Evolutionary conservation across 2,329 filamentous ascomycete species (phyloP), one percentile per base, ranked within the genome.

Genomic region (Aspergillaceae sp.): DNA sequence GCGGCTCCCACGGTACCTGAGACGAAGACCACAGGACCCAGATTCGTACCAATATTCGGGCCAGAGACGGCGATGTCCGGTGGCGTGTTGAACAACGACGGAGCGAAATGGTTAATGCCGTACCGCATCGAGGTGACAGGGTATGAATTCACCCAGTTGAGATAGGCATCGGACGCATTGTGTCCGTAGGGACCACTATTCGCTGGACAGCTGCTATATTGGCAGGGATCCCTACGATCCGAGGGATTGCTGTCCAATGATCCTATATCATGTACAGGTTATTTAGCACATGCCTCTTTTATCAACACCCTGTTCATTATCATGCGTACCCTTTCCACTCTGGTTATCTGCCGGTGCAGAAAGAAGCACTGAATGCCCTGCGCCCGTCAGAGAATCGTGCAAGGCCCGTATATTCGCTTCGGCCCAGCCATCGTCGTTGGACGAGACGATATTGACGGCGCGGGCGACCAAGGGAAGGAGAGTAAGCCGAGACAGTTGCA

Each of bases 371-470:
- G 78, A 69, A 54, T 86, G 76, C 0, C 79, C 79, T 2, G 76
- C 73, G 1, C 64, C 63, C 7, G 65, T 73, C 36, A 87, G 65
- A 8, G 73, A 69, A 44, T 78, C 64, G 64, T 83, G 78, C 43
- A 86, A 68, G 0, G 74, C 72, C 10, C 83, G 76, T 42, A 83
- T 67, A 56, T 86, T 84, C 36, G 74, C 74, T 66, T 86, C 83
- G 4, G 83, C 81, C 84, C 84, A 87, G 32, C 84, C 83, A 59
- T 87, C 84, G 53, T 87, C 83, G 63, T 87, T 87, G 52, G 76
- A 76, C 47, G 83, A 78, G 45, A 87, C 59, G 56, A 83, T 78
- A 53, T 79, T 78, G 40, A 75, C 59, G 45, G 61, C 63, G 28
- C 55, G 54, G 6, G 53, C 53, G 6, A 51, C 35, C 11, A 60